Evolutionary conservation across 2,329 filamentous ascomycete genomes (phyloP).

Genomic region (Claviceps monticola): DNA sequence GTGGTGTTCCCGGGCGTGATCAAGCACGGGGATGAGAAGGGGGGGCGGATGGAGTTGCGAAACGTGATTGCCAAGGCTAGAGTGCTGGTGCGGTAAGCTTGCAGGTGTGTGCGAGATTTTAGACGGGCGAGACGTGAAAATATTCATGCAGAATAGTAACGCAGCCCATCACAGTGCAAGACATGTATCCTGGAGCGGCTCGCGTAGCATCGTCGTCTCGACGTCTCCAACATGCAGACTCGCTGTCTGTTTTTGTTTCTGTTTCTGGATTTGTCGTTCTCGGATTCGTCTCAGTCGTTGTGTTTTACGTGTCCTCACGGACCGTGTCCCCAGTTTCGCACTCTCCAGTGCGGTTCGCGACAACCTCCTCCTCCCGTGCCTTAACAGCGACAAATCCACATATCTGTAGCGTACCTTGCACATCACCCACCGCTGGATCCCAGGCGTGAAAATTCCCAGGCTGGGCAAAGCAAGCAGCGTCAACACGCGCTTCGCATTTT

Average conservation of each 20-base stretch:
- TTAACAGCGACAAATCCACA: slow-evolving; percentile 28
- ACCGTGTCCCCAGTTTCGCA: too few relatives aligned
- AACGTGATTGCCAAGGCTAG: slow-evolving; percentile 55
- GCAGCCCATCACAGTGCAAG: too few relatives aligned
- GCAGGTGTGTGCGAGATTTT: slow-evolving; percentile 15
- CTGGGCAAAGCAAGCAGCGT: slow-evolving; percentile 40
- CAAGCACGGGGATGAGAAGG: slow-evolving; percentile 52
- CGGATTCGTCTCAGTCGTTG: too few relatives aligned
- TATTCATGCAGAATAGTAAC: too few relatives aligned
- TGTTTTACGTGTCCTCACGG: too few relatives aligned
- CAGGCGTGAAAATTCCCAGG: slow-evolving; percentile 32
- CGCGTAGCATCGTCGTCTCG: too few relatives aligned
- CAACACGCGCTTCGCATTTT: slow-evolving; percentile 12
- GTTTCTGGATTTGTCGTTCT: too few relatives aligned
- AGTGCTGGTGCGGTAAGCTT: slow-evolving; percentile 39
- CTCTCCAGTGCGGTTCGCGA: neutral
- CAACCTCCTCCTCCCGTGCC: slow-evolving; percentile 7
- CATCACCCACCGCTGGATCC: slow-evolving; percentile 32
- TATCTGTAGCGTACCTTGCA: slow-evolving; percentile 38
- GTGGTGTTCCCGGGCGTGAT: slow-evolving; percentile 51
- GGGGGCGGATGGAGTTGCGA: slow-evolving; percentile 42
- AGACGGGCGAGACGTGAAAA: too few relatives aligned
- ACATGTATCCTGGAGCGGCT: too few relatives aligned
- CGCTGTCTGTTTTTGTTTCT: too few relatives aligned
- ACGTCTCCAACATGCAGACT: too few relatives aligned